phyloP scores from a whole-genome alignment of 441 rosid genomes.

The Pelargonium citronellum region DNA sequence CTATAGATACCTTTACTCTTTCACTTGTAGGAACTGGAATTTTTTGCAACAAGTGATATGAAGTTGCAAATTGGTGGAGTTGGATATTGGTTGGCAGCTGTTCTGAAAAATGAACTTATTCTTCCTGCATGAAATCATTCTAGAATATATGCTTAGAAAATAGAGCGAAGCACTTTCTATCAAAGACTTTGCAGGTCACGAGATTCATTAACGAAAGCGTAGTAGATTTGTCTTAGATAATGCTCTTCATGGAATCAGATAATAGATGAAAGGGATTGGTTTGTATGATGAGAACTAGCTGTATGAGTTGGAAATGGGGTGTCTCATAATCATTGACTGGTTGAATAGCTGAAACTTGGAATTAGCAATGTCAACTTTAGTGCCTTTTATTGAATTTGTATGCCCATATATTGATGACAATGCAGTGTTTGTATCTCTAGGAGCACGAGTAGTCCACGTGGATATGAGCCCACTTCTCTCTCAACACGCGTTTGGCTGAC shows the following conservation, averaged over 20 bases:
- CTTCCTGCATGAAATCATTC: background rate
- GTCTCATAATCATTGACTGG: background rate
- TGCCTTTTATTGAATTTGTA: background rate
- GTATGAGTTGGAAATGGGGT: background rate
- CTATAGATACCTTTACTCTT: background rate
- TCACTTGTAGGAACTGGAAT: background rate
- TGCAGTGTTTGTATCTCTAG: too few relatives aligned
- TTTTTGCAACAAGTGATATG: background rate
- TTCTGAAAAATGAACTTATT: background rate
- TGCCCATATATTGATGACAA: background rate
- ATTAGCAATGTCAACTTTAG: background rate
- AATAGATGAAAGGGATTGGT: background rate
- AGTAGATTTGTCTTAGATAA: background rate
- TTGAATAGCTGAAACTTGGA: background rate
- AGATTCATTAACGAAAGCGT: background rate
- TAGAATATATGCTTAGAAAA: background rate
- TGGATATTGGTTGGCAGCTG: background rate
- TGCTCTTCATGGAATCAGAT: background rate
- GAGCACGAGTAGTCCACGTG: background rate
- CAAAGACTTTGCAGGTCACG: background rate
- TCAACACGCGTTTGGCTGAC: background rate
- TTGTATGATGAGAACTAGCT: background rate
- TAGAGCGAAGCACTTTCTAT: background rate
- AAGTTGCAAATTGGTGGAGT: background rate
- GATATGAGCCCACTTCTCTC: background rate